Evolutionary conservation across 1,284 basidiomycete species (phyloP).

Genomic region (Cryptococcus neoformans): DNA sequence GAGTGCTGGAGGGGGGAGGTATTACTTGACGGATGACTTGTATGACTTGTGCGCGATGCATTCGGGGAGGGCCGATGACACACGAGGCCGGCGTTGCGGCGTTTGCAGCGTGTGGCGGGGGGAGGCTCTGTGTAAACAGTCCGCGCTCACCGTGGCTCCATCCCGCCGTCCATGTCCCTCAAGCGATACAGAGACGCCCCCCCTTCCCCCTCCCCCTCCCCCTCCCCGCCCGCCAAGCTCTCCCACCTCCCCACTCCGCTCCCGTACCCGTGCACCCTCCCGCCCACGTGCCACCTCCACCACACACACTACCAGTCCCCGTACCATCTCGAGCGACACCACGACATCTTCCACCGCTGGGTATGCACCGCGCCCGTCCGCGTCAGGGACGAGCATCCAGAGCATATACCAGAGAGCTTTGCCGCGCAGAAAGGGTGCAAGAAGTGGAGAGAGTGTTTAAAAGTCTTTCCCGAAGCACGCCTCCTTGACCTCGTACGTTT

Average conservation of each 20-base stretch:
- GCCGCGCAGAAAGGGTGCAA: conserved; percentile 7
- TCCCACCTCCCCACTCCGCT: conserved; percentile 3
- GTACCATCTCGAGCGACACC: neutral
- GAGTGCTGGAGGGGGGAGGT: neutral
- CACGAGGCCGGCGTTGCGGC: too few species aligned
- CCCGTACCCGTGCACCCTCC: conserved; percentile 63
- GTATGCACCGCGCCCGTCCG: conserved; percentile 57
- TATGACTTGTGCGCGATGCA: too few species aligned
- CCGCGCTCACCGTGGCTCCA: neutral
- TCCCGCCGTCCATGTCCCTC: neutral
- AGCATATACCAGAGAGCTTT: conserved; percentile 45
- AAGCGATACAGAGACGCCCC: neutral
- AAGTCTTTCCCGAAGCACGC: conserved; percentile 79
- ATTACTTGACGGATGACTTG: neutral
- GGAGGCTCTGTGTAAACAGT: too few species aligned
- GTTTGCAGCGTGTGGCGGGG: too few species aligned
- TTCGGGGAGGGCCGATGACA: too few species aligned
- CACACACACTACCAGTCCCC: neutral
- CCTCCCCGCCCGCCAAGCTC: too few species aligned
- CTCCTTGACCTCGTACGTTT: conserved; percentile 69
- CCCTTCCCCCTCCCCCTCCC: neutral
- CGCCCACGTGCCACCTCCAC: conserved; percentile 64
- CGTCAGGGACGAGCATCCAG: conserved; percentile 12
- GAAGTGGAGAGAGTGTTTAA: conserved; percentile 56
- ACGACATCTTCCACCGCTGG: conserved; percentile 67